phyloP scores from a whole-genome alignment of 208 protist species.

The Trypanosoma platydactyli region DNA sequence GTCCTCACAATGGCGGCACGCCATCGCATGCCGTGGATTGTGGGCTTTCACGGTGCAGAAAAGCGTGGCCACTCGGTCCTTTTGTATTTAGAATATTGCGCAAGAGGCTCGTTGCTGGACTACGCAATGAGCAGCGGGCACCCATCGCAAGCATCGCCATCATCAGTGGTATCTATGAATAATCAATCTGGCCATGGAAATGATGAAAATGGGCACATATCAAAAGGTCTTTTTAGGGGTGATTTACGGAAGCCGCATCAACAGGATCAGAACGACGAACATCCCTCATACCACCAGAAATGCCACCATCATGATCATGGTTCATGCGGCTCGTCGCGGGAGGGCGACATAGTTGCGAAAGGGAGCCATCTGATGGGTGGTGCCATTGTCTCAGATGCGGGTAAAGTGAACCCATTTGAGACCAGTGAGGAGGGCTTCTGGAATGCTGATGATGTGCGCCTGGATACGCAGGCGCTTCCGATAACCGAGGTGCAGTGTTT shows the following conservation, averaged over 20 bases:
- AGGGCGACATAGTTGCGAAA: neutral
- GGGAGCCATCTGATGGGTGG: neutral
- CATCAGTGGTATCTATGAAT: slow-evolving; percentile 25
- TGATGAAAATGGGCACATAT: neutral
- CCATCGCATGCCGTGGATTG: slow-evolving; percentile 76
- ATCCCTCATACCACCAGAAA: neutral
- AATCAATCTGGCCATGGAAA: neutral
- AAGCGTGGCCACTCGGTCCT: slow-evolving; percentile 86
- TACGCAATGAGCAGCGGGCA: slow-evolving; percentile 59
- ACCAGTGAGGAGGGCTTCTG: no score
- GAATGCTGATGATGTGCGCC: slow-evolving; percentile 23
- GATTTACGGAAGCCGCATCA: neutral
- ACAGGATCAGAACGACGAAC: neutral
- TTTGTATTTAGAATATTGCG: slow-evolving; percentile 91
- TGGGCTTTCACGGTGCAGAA: slow-evolving; percentile 83
- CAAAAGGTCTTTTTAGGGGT: neutral
- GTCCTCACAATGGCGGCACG: slow-evolving; percentile 72
- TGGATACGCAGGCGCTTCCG: slow-evolving; percentile 52
- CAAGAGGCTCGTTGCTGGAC: slow-evolving; percentile 76
- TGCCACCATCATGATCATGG: no score
- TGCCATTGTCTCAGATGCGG: neutral
- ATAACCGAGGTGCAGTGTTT: slow-evolving; percentile 71
- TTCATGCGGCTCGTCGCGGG: neutral
- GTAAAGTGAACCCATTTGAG: no score
- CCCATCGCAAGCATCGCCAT: neutral